Percentiles rank a stretch among this genome's conserved stretches.
These are phyloP conservation scores for Litchi chinensis DNA, from an alignment of 345 rosid species.

Conservation along the genomic window DNA sequence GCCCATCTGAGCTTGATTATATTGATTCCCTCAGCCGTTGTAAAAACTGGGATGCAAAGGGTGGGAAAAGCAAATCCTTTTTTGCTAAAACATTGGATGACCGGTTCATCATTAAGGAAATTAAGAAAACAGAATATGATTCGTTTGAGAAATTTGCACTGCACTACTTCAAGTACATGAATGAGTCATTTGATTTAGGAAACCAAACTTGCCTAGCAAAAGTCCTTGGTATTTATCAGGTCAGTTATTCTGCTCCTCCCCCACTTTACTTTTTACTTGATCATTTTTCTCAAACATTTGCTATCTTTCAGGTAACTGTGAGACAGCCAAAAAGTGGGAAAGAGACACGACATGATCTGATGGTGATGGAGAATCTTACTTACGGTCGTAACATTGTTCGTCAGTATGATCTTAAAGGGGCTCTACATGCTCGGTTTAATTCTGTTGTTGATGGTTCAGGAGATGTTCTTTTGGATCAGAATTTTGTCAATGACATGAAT, in stretches of 20 bases:
- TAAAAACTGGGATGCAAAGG: conserved; percentile 91
- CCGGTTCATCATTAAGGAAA: conserved; percentile 90
- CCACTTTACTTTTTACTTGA: neutral
- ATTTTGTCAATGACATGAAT: conserved; percentile 93
- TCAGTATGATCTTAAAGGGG: conserved; percentile 94
- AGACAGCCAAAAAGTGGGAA: conserved; percentile 80
- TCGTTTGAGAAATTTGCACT: conserved; percentile 87
- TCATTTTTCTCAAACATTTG: conserved; percentile 10
- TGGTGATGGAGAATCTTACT: conserved; percentile 98
- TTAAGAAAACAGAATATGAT: conserved; percentile 87
- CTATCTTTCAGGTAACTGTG: conserved; percentile 63
- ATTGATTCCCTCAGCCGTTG: conserved; percentile 91
- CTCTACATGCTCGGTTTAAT: conserved; percentile 71
- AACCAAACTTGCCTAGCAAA: conserved; percentile 96
- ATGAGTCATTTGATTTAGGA: conserved; percentile 62
- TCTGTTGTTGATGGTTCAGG: conserved; percentile 57
- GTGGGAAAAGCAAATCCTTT: conserved; percentile 91
- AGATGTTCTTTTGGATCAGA: conserved; percentile 91
- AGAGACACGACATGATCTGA: conserved; percentile 80
- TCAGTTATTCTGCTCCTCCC: conserved; percentile 21
- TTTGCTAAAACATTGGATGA: conserved; percentile 90
- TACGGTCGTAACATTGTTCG: conserved; percentile 74
- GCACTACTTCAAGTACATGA: conserved; percentile 84
- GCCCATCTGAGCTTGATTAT: conserved; percentile 78
- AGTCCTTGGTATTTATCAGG: conserved; percentile 97